Evolutionary conservation across 2,329 filamentous ascomycete genomes (phyloP).

Genomic region (Trichoderma guizhouense): DNA sequence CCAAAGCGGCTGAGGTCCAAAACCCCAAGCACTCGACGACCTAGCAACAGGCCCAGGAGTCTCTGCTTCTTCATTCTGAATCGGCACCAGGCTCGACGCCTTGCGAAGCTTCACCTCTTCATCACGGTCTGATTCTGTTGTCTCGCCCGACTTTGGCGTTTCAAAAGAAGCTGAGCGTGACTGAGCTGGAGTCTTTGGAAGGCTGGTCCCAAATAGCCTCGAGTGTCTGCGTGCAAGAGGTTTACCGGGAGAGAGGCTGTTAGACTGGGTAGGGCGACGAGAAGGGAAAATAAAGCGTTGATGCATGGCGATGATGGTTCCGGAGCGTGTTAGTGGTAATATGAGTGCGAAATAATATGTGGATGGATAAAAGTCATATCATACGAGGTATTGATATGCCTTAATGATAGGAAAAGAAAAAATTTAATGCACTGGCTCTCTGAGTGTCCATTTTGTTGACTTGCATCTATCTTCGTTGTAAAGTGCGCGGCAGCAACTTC

Average conservation of each 20-base stretch:
- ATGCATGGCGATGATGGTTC: slow-evolving; percentile 22
- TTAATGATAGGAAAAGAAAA: background rate
- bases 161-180: background rate
- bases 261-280: slow-evolving; percentile 12
- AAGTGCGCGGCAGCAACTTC: background rate
- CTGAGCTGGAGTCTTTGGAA: background rate
- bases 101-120: slow-evolving; percentile 14
- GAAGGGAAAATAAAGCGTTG: slow-evolving; percentile 21
- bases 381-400: background rate
- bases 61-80: background rate
- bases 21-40: slow-evolving; percentile 18
- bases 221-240: background rate
- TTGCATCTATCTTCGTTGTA: background rate
- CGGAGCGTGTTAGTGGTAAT: background rate
- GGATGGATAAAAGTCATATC: background rate
- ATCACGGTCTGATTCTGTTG: background rate
- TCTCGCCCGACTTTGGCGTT: background rate
- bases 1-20: slow-evolving; percentile 18
- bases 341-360: background rate
- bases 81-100: background rate
- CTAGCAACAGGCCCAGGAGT: background rate
- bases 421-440: background rate
- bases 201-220: background rate
- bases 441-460: background rate
- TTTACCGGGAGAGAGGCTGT: background rate